A percentile compares a stretch with the other conserved stretches of the same genome.
Conservation (phyloP, 2,329 filamentous ascomycete genomes). For the Neopestalotiopsis rosae region DNA sequence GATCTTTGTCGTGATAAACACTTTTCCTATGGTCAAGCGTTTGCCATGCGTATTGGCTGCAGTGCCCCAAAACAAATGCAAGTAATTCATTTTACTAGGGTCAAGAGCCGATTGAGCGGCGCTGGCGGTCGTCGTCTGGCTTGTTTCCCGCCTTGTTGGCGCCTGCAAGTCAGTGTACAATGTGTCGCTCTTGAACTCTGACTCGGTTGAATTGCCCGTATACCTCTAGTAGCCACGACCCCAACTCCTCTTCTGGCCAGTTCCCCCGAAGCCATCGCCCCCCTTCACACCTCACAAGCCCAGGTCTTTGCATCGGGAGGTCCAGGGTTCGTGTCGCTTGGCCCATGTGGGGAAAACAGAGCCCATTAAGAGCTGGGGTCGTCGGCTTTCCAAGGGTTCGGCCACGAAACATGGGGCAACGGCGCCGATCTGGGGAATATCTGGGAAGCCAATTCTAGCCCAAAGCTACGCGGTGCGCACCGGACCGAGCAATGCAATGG, state of each 20-base stretch:
- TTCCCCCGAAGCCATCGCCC: conserved; percentile 12
- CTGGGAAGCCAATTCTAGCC: not conserved
- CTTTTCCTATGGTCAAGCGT: not conserved
- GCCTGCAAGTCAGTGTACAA: conserved; percentile 5
- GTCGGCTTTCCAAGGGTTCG: not conserved
- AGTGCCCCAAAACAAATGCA: not conserved
- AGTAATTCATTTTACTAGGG: not conserved
- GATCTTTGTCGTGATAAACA: not conserved
- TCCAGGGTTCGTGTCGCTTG: conserved; percentile 4
- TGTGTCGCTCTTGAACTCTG: not conserved
- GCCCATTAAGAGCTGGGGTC: not conserved
- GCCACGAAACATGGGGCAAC: conserved; percentile 1
- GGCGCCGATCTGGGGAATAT: conserved; percentile 13
- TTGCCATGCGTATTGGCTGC: not conserved
- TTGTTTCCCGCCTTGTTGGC: conserved; percentile 1
- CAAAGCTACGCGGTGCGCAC: conserved; percentile 13
- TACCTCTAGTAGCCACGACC: not conserved
- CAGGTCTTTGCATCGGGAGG: not conserved
- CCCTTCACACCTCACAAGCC: not conserved
- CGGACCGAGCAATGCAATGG: conserved; percentile 14
- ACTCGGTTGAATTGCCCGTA: conserved; percentile 11
- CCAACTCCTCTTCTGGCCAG: conserved; percentile 17
- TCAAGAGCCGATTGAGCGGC: not conserved
- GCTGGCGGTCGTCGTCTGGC: not conserved
- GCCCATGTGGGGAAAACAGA: not conserved